Evolutionary conservation across 768 basidiomycete genomes (phyloP), one percentile per base, ranked within the genome.

Genomic region (Russula earlei): DNA sequence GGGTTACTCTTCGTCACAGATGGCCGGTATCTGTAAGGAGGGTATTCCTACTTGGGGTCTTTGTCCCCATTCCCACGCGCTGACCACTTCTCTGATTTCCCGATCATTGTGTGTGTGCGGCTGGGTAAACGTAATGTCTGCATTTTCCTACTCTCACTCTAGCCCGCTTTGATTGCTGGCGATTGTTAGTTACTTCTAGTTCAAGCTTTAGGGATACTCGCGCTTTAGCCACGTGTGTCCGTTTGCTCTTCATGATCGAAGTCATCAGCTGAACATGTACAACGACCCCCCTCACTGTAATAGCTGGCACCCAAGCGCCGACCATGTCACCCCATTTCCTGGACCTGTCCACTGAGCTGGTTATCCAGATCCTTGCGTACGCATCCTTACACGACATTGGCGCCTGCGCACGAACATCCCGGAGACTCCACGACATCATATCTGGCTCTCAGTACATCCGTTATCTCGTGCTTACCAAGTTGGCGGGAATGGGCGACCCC

Each of bases 331-430:
- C 57, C 2, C 57, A 49, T 17, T 25, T 59, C 54, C 37, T 59
- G 37, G 44, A 59, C 44, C 58, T 59, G 25, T 59, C 58, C 44
- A 33, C 49, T 19, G 58, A 59, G 27, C 55, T 59, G 7, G 45
- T 59, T n/a, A 51, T 56, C 29, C 49, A 59, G 19, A 56, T 59
- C 43, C n/a, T 59, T 17, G 37, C 58, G 12, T n/a, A 50, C 24
- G 37, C 50, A 37, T 59, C 58, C 29, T 38, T 51, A 37, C 43
- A 38, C 33, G 55, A 57, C 22, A 57, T 59, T 17, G 29, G 43
- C 20, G 58, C 55, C 40, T 50, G 49, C 49, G 43, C 49, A 9
- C 58, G 8, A 37, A 41, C 58, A 24, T 59, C 54, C 31, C 34
- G 49, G 45, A 41, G 49, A 19, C 49, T 59, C 31, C 33, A 46